These are phyloP conservation scores for Fusarium camptoceras DNA, from an alignment of 2,329 filamentous ascomycete genomes.

Conservation along the genomic window DNA sequence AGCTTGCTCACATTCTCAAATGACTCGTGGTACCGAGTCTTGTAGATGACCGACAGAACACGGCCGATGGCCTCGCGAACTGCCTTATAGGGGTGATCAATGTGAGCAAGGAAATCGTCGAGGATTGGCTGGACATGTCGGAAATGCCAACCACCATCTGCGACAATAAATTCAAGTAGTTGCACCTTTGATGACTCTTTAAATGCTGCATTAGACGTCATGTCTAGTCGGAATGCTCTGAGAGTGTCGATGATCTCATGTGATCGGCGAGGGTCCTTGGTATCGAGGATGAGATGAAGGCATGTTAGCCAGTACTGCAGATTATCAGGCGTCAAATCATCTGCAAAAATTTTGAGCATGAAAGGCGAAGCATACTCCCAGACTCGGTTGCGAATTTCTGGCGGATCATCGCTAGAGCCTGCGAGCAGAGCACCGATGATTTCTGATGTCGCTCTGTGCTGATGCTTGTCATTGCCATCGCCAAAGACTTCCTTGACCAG, in stretches of 20 bases:
- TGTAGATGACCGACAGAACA: slow-evolving; percentile 87
- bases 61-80: slow-evolving; percentile 95
- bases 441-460: slow-evolving; percentile 94
- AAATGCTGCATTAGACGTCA: slow-evolving; percentile 96
- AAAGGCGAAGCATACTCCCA: slow-evolving; percentile 95
- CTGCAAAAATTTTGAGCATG: slow-evolving; percentile 85
- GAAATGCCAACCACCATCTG: slow-evolving; percentile 96
- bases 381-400: slow-evolving; percentile 77
- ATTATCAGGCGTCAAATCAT: slow-evolving; percentile 94
- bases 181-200: slow-evolving; percentile 98
- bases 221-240: slow-evolving; percentile 87
- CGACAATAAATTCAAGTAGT: slow-evolving; percentile 86
- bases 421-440: slow-evolving; percentile 88
- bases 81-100: slow-evolving; percentile 98
- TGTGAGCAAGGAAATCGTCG: slow-evolving; percentile 87
- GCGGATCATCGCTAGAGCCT: slow-evolving; percentile 81
- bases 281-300: slow-evolving; percentile 87
- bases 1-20: slow-evolving; percentile 83
- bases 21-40: slow-evolving; percentile 93
- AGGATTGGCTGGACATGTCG: slow-evolving; percentile 88
- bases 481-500: slow-evolving; percentile 82
- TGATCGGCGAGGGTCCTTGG: slow-evolving; percentile 87
- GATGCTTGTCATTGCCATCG: slow-evolving; percentile 96
- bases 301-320: slow-evolving; percentile 95
- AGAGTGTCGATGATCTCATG: slow-evolving; percentile 89